Base-by-base conservation (phyloP, 768 basidiomycete species). In the Phanerochaete sordida region DNA sequence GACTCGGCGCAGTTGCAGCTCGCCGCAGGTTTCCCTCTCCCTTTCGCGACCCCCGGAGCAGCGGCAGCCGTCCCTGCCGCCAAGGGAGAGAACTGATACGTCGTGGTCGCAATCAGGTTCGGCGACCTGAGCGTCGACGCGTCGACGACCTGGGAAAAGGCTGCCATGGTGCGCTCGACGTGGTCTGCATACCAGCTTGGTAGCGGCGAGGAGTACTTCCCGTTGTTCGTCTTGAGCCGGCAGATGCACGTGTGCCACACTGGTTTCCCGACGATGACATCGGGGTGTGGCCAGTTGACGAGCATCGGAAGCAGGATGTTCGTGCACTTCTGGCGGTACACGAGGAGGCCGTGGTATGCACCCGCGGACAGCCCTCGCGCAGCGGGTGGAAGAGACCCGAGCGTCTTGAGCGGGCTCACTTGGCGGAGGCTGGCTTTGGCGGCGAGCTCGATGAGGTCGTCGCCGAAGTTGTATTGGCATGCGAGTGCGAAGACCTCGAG, bases 301-400 rank as follows among this genome's bases (percentile, higher is more conserved):
- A 58, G 30, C 24, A 58, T 8, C 13, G 46, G 21, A n/a, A 3
- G n/a, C 24, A 58, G 45, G 33, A 58, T 27, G 46, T 50, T 21
- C 3, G 27, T 39, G 48, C 57, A 58, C 24, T 48, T 27, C 57
- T 58, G 24, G 27, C 58, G 49, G 50, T 59, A 59, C 16, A 45
- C 28, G 3, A 59, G 26, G 6, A 59, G 50, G 21, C 45, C 45
- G 39, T 59, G 58, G 27, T 59, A 53, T 3, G 23, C 27, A 16
- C 21, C 9, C 11, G 49, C 58, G 4, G 58, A 45, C 30, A 59
- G 31, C 26, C 4, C 37, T 2, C 35, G 3, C 47, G 12, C 21
- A 19, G 26, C 58, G 2, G 48, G 21, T 2, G 44, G 56, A 8
- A 28, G 28, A 3, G 13, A 16, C 9, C 5, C n/a, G 33, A 21